phyloP scores from a whole-genome alignment of 2,329 filamentous ascomycete genomes.

The Byssochlamys sp. region DNA sequence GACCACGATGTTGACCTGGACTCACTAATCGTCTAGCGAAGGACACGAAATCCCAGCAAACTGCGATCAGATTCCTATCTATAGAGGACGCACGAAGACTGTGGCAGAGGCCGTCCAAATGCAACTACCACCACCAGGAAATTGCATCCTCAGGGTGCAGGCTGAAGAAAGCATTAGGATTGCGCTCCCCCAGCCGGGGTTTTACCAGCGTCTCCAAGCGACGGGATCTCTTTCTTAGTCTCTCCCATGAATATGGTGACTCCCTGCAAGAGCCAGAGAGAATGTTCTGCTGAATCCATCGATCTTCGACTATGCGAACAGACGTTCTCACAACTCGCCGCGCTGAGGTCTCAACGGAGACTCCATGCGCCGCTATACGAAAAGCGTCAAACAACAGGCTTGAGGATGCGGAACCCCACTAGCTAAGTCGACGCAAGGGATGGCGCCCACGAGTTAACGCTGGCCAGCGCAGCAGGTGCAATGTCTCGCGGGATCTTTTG shows the following conservation, averaged over 20 bases:
- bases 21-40: background rate
- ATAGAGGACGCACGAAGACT: background rate
- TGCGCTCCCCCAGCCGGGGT: background rate
- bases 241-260: background rate
- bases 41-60: background rate
- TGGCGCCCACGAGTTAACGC: constrained; percentile 12
- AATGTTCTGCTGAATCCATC: background rate
- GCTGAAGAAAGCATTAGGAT: background rate
- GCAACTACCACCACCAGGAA: background rate
- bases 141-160: background rate
- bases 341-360: background rate
- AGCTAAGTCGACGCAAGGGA: constrained; percentile 7
- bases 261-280: background rate
- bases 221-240: background rate
- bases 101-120: background rate
- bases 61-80: background rate
- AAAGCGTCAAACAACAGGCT: background rate
- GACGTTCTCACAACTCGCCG: background rate
- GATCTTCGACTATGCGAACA: background rate
- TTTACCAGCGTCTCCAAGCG: background rate
- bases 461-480: constrained; percentile 15
- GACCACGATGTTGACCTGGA: background rate
- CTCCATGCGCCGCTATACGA: background rate
- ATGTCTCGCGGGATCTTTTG: background rate
- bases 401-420: background rate